Percentiles rank a stretch among this genome's conserved stretches.
These are phyloP conservation scores for Sinapis alba DNA, from an alignment of 441 rosid species.

Conservation along the genomic window DNA sequence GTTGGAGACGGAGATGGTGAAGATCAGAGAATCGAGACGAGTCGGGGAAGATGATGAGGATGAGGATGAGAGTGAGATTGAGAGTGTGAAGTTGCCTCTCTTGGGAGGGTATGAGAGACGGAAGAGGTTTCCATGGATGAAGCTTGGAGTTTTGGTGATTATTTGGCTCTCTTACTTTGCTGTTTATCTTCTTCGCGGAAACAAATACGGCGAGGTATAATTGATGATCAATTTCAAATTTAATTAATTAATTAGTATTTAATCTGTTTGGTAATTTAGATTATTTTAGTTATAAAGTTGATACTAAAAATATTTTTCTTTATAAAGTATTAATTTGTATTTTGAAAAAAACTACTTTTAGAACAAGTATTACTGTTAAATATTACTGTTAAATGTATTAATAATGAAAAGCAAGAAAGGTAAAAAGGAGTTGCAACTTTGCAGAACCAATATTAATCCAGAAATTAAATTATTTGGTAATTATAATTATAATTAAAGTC, in stretches of 20 bases:
- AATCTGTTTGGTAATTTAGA: not conserved
- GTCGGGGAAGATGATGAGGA: not conserved
- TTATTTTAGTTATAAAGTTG: not conserved
- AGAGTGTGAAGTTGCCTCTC: slow-evolving; percentile 3
- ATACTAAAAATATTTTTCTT: not conserved
- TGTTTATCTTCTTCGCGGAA: slow-evolving; percentile 66
- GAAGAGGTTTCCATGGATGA: slow-evolving; percentile 61
- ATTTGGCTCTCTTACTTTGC: slow-evolving; percentile 69
- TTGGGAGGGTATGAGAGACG: slow-evolving; percentile 1
- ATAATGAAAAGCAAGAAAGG: not conserved
- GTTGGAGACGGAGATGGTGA: slow-evolving; percentile 54
- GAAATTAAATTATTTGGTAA: not conserved
- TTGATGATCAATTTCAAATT: not conserved
- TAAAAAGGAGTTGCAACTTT: slow-evolving; percentile 7
- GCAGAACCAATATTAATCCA: not conserved
- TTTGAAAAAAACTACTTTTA: too few species aligned
- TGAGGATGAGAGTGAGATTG: slow-evolving; percentile 22
- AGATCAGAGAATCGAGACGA: slow-evolving; percentile 13
- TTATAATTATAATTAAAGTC: not conserved
- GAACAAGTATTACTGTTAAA: not conserved
- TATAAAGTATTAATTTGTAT: not conserved
- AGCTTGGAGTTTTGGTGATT: slow-evolving; percentile 60
- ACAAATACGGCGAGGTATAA: slow-evolving; percentile 62
- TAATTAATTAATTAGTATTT: not conserved
- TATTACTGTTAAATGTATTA: not conserved